Evolutionary conservation across 192 early-diverging fungal genomes (phyloP), one percentile per base, ranked within the genome.

Genomic region (Dissophora globulifera): DNA sequence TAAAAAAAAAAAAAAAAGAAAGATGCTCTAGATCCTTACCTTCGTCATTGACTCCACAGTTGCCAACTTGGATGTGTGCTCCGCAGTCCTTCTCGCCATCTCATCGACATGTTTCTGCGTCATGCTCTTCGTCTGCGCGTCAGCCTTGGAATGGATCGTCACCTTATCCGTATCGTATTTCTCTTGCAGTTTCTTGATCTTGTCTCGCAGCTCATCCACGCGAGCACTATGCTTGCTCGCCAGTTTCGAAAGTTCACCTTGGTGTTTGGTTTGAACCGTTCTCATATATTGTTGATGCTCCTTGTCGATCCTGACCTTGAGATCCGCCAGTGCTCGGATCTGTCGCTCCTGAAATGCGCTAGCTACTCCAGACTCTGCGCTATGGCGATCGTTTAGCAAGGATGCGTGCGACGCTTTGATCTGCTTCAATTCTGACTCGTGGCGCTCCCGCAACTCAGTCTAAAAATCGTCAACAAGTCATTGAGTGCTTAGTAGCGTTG

Each of bases 281-380:
- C 22, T 25, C 20, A 60, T 16, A 35, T 60, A 57, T 3, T 31
- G 22, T 10, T 32, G 46, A 32, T 76, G 35, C 9, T 69, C 71
- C 19, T 38, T 48, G 6, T 54, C 51, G 2, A 53, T 17, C 43
- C 56, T 67, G 3, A 41, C 42, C 20, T 35, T 51, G 19, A 67
- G 12, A 1, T 76, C 72, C 13, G 16, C 45, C 27, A 70, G 20
- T 4, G 66, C 29, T 7, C 58, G 61, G 8, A 30, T 33, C 12
- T 78, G 65, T 15, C 70, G 51, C n/a, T 59, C 51, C 48, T 75
- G 58, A 17, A 81, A 38, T 12, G 57, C 33, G 27, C 35, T 46
- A 10, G 62, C 51, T 60, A 67, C 67, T 9, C 27, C 27, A 3
- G 31, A 38, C 17, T 67, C 63, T 7, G 48, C 20, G 8, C 72